These are phyloP conservation scores for Auricularia heimuer DNA, from an alignment of 768 basidiomycete species.

Conservation along the genomic window DNA sequence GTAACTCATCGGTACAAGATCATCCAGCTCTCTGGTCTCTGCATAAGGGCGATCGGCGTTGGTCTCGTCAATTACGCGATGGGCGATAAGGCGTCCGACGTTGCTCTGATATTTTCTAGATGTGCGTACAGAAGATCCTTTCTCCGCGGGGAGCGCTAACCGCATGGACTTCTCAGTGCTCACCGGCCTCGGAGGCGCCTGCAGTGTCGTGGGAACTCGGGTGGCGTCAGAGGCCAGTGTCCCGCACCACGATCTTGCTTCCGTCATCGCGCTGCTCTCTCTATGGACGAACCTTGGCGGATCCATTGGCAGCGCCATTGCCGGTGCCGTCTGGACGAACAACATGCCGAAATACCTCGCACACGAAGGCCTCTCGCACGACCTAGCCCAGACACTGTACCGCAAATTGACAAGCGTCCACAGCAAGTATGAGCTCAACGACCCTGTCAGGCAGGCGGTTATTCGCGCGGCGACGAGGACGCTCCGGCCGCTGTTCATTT, in stretches of 20 bases:
- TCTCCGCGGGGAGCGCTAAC: too few relatives aligned
- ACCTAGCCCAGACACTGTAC: constrained; percentile 9
- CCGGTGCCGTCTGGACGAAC: constrained; percentile 17
- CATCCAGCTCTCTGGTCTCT: constrained; percentile 30
- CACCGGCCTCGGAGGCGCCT: constrained; percentile 43
- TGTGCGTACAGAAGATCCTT: background rate
- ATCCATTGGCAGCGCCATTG: constrained; percentile 33
- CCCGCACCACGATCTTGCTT: constrained; percentile 39
- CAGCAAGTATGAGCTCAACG: constrained; percentile 5
- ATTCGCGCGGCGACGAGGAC: constrained; percentile 21
- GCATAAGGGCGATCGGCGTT: constrained; percentile 21
- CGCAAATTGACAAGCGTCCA: constrained; percentile 11
- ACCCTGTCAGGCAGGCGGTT: constrained; percentile 7
- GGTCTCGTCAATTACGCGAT: constrained; percentile 20
- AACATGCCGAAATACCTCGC: constrained; percentile 17
- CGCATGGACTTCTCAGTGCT: constrained; percentile 26
- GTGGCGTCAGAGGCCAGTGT: constrained; percentile 40
- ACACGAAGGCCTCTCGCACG: constrained; percentile 13
- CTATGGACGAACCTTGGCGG: constrained; percentile 39
- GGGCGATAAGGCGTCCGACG: constrained; percentile 14
- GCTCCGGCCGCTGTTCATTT: constrained; percentile 18
- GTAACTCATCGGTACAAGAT: constrained; percentile 36
- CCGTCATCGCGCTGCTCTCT: constrained; percentile 37
- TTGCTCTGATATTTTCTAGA: constrained; percentile 31
- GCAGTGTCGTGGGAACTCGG: constrained; percentile 33